Percentiles rank a stretch among this genome's conserved stretches.
Evolutionary conservation across 805 yeast genomes (phyloP).

Genomic region (Cyberlindnera meyerae): DNA sequence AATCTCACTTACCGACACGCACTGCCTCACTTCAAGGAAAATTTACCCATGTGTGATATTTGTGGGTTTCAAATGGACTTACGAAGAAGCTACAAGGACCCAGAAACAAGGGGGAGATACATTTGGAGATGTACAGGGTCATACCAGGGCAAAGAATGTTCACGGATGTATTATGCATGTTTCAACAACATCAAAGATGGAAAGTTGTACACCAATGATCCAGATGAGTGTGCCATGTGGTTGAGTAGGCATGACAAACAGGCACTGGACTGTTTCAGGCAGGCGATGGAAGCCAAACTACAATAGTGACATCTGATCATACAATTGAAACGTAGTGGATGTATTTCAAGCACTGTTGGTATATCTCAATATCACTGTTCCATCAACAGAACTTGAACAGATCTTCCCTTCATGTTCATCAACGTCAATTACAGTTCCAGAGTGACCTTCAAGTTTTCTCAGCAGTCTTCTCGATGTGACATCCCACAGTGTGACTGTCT

Average conservation of each 20-base stretch:
- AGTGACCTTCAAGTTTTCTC: slow-evolving; percentile 53
- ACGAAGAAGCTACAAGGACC: slow-evolving; percentile 48
- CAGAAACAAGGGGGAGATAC: slow-evolving; percentile 47
- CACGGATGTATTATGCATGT: slow-evolving; percentile 44
- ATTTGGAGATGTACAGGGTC: slow-evolving; percentile 60
- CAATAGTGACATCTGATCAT: no score
- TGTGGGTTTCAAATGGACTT: slow-evolving; percentile 43
- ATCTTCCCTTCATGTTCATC: slow-evolving; percentile 42
- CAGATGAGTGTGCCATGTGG: slow-evolving; percentile 40
- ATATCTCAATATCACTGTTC: slow-evolving; percentile 45
- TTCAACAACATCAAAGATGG: slow-evolving; percentile 31
- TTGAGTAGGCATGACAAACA: slow-evolving; percentile 37
- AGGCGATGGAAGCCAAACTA: no score
- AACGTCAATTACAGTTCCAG: slow-evolving; percentile 57
- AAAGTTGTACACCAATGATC: slow-evolving; percentile 30
- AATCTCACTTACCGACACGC: slow-evolving; percentile 64
- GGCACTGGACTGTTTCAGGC: slow-evolving; percentile 19
- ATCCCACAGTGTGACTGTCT: slow-evolving; percentile 57
- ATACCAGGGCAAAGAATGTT: slow-evolving; percentile 42
- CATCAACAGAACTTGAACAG: slow-evolving; percentile 51
- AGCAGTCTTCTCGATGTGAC: slow-evolving; percentile 42
- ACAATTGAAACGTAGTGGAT: no score
- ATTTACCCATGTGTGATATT: slow-evolving; percentile 40
- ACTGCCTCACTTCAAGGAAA: slow-evolving; percentile 31
- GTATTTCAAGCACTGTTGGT: no score